Base-by-base conservation (phyloP, 2,329 filamentous ascomycete species). In the Aspergillus terreus region DNA sequence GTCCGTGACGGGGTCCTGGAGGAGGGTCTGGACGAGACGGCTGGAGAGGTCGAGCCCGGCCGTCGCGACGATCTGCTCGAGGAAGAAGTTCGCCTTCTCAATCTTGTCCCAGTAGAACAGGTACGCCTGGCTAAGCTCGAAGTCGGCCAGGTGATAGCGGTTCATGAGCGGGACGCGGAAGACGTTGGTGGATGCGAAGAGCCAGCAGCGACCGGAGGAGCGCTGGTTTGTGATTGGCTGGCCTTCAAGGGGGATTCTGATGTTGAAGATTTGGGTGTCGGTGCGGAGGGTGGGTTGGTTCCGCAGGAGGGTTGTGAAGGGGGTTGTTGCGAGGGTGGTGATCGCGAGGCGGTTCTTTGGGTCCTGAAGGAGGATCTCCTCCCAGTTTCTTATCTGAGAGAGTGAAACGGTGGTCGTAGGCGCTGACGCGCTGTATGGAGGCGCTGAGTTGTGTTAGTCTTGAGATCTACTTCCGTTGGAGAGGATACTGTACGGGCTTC, bases 21-120 rank as follows among this genome's bases (percentile, higher is more conserved):
- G 75, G 3, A 95, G 72, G 4, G 80, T 80, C 66, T 91, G 86
- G 3, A 95, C 79, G 4, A 95, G 72, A 9, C 91, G 76, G 19
- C 84, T 80, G 58, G 92, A 88, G 1, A 95, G 78, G 32, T 86
- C 83, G 61, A 90, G 80, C 47, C 77, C 75, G 0, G 82, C 80
- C 0, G 90, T 95, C 56, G 89, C 84, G 50, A 95, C 81, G 54
- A 92, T 82, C 63, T 88, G 87, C 71, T 95, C 90, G 15, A 95
- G 80, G 74, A 95, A 95, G 76, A 82, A 95, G 70, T 95, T 95
- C 7, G 87, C 80, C 71, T 95, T 95, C 71, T 96, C 91, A 17
- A 95, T 82, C 75, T 95, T 95, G 70, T 96, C 91, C 86, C 88
- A 95, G 79, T 90, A 95, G 75, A 92, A 95, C 4, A 95, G 80